Base-by-base conservation (phyloP, 768 basidiomycete genomes). In the Pleurotus platypus region DNA sequence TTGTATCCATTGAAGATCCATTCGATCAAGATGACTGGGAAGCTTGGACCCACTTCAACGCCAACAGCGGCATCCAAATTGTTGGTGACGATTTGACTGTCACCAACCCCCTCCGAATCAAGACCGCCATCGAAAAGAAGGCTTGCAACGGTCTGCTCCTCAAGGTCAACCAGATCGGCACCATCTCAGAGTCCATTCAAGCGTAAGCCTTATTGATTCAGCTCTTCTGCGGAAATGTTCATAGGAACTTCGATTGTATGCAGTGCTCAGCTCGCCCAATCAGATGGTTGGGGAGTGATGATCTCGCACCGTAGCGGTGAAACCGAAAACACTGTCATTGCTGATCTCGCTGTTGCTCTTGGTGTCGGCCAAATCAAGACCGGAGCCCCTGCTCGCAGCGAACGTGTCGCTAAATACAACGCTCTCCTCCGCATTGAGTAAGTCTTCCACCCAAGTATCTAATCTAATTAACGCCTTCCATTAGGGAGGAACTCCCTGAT, bases 1-100 rank as follows among this genome's bases (percentile, higher is more conserved):
- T 98, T 63, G 84, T 92, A 57, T 94, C 93, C 30, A 83, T 95
- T 64, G 94, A 96, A 77, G 97, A 99, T 73, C 96, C 97, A 72
- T 99, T 99, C 77, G 96, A 98, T 75, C 95, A 99, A 79, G 97
- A 99, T 70, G 97, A 99, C 78, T 98, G 94, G 93, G 94, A 93
- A 70, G 93, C 94, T 42, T 99, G 97, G 97, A 77, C 85, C 38
- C 87, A 94, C 80, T 92, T 98, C 77, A 97, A 90, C 65, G 74
- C 78, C 65, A 73, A 83, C 61, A 82, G 86, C 66, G 80, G 81
- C 20, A 89, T 95, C 71, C 94, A 96, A 77, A 89, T 95, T 62
- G 93, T 95, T 61, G 92, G 92, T 66, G 96, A 98, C 66, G 97
- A 99, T 71, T 75, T 99, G 77, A 96, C 94, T 12, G 97, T 99